Evolutionary conservation across 2,329 filamentous ascomycete genomes (phyloP).

Genomic region (Phialophora chinensis): DNA sequence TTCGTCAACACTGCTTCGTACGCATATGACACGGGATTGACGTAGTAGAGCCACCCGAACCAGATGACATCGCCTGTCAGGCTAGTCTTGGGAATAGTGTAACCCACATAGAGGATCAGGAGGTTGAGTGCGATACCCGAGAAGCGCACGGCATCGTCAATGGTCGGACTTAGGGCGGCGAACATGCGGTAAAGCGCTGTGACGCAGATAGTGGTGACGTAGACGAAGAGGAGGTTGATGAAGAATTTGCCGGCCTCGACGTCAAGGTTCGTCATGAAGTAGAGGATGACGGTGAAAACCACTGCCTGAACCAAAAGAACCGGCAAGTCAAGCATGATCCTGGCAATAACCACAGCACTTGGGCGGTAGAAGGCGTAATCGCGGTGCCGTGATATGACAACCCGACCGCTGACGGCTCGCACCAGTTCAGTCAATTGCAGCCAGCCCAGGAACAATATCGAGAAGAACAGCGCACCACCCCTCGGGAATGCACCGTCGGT

Average conservation of each 20-base stretch:
- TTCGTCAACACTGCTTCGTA: constrained; percentile 73
- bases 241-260: constrained; percentile 68
- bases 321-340: constrained; percentile 68
- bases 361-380: constrained; percentile 74
- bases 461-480: constrained; percentile 70
- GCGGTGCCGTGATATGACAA: constrained; percentile 71
- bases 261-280: constrained; percentile 68
- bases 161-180: constrained; percentile 66
- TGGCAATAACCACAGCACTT: constrained; percentile 66
- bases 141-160: constrained; percentile 71
- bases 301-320: constrained; percentile 64
- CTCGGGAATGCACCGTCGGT: constrained; percentile 68
- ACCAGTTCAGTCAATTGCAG: constrained; percentile 79
- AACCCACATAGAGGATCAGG: constrained; percentile 68
- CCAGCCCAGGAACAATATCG: constrained; percentile 70
- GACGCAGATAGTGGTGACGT: constrained; percentile 66
- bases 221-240: constrained; percentile 69
- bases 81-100: constrained; percentile 70
- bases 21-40: constrained; percentile 63
- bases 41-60: constrained; percentile 68
- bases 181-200: constrained; percentile 71
- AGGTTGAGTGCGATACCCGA: constrained; percentile 67
- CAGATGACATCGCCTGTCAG: constrained; percentile 66
- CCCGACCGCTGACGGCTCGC: constrained; percentile 74
- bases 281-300: constrained; percentile 67